Evolutionary conservation across 1,284 basidiomycete genomes (phyloP), one percentile per base, ranked within the genome.

Genomic region (Apiotrichum veenhuisii): DNA sequence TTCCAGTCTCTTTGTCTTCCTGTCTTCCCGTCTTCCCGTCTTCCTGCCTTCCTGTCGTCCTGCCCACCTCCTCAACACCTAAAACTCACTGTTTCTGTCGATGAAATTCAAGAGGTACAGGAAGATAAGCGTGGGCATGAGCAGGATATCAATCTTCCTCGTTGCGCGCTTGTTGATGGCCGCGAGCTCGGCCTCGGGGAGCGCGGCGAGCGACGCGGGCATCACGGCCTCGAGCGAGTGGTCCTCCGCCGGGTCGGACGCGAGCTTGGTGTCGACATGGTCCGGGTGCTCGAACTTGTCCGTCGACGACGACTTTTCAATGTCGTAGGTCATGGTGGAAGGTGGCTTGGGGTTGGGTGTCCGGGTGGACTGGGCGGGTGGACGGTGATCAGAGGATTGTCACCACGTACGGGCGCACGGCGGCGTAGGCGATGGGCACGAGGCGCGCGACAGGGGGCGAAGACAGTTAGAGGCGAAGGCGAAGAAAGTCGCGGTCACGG

Each of bases 101-200:
- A 55, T 23, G n/a, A 33, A 55, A 49, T 55, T 55, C 34, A 55
- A 43, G 12, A 55, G 17, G 54, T 55, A 55, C 11, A 55, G 36
- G 17, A 38, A 25, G 36, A 43, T 37, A 5, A 55, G n/a, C 9
- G 40, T 45, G 1, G 54, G 54, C 42, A 55, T 27, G 23, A 73
- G 53, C 12, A 71, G 47, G 9, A 73, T 50, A 48, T 74, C 72
- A 27, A 73, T 57, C 61, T 72, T 72, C 42, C 61, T 43, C 5
- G 69, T 71, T 1, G 64, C 64, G 5, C 30, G 50, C 49, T 65
- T 67, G 46, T 69, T 64, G 36, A 71, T 50, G 8, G n/a, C 55
- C 1, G 38, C 59, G 22, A 67, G 55, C 55, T 74, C 70, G 22
- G 69, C 69, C 1, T 50, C 57, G 22, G 56, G 55, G n/a, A 74